Evolutionary conservation across 305 asterid species (phyloP), one percentile per base, ranked within the genome.

Genomic region (Nicotiana rustica): DNA sequence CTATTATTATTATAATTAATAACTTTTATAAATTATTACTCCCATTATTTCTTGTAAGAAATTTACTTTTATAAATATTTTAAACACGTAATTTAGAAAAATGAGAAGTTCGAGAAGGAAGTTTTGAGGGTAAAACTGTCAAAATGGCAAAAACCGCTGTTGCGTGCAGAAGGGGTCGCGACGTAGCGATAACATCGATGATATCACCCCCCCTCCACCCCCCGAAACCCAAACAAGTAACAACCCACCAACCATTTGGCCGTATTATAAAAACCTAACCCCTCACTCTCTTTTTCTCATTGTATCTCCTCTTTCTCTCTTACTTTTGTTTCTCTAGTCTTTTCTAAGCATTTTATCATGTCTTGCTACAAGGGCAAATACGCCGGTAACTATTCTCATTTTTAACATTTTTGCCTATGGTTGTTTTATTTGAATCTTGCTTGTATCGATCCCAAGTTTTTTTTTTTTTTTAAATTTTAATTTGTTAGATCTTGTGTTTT

Each of bases 301-400:
- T 19, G 35, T 6, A 10, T 31, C 36, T 33, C 5, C 36, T 33
- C 1, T 47, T n/a, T 57, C 60, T 18, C 8, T 73, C 77, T 44
- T 12, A 21, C 33, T 77, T 79, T 6, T 5, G 29, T 64, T 62
- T 76, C 4, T 41, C 25, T 18, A 33, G 56, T 61, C 49, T 31
- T 38, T 80, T 65, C 13, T 3, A 36, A 14, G 10, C 68, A 7
- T 8, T 10, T 21, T 1, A 66, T 47, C 85, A 90, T 90, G 92
- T 88, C 92, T 80, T 84, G 89, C 88, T 88, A 78, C 90, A 86
- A 81, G 59, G 94, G 94, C 68, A 86, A 91, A 79, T 91, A 89
- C 83, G 81, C 94, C 29, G 94, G 94, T 91, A 84, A 1, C 9
- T 6, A 67, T 47, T 44, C 41, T 33, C 36, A 0, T 31, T 33